These are phyloP conservation scores for Scleroderma citrinum DNA, from an alignment of 768 basidiomycete genomes.

Conservation along the genomic window DNA sequence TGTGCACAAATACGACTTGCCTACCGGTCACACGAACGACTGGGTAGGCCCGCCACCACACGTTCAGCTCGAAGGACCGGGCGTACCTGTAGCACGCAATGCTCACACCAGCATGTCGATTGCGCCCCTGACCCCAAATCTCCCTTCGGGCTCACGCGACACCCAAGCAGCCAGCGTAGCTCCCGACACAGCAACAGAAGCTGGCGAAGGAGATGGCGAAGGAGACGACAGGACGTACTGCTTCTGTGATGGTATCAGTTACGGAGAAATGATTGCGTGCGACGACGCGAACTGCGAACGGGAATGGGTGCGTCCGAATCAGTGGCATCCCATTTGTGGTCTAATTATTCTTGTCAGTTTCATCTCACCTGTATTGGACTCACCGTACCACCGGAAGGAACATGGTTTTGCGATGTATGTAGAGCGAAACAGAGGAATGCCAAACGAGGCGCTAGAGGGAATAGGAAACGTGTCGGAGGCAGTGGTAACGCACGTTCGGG, in stretches of 20 bases:
- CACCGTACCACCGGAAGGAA: constrained; percentile 56
- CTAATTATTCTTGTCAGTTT: constrained; percentile 45
- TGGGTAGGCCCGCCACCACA: constrained; percentile 47
- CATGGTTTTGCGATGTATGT: constrained; percentile 74
- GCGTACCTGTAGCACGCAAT: constrained; percentile 63
- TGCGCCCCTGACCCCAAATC: constrained; percentile 18
- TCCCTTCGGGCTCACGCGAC: constrained; percentile 22
- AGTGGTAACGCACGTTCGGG: constrained; percentile 21
- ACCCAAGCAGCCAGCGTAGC: constrained; percentile 32
- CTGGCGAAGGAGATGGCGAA: constrained; percentile 47
- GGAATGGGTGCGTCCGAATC: constrained; percentile 72
- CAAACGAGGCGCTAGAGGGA: constrained; percentile 46
- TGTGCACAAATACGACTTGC: constrained; percentile 36
- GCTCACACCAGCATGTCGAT: constrained; percentile 20
- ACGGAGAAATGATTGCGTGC: constrained; percentile 94
- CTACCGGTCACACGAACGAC: constrained; percentile 32
- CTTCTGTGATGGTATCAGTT: constrained; percentile 77
- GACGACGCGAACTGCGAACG: constrained; percentile 73
- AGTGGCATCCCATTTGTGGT: constrained; percentile 6
- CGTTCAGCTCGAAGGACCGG: constrained; percentile 66
- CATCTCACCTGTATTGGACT: constrained; percentile 74
- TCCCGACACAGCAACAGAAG: constrained; percentile 39
- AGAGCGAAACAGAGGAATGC: constrained; percentile 45
- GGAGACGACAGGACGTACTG: constrained; percentile 70
- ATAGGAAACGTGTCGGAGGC: constrained; percentile 44